Evolutionary conservation across 805 yeast genomes (phyloP), one percentile per base, ranked within the genome.

Genomic region (Candida caryicola): DNA sequence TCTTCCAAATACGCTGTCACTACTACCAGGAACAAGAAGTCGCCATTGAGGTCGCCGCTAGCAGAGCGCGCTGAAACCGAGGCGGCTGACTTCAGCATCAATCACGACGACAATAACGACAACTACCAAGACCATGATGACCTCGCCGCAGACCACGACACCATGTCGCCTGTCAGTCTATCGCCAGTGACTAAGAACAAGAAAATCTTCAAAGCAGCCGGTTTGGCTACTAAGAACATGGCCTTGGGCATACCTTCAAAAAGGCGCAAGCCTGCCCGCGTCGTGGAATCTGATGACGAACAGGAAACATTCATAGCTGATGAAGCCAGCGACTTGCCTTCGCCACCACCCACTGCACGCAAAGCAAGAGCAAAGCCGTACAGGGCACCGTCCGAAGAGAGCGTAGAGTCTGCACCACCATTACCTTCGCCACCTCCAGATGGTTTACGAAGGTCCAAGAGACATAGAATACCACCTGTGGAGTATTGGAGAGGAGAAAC

Each of bases 401-500:
- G 15, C 33, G 18, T 31, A n/a, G 28, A 27, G 16, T n/a, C 18
- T 12, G 17, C 42, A n/a, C 54, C 64, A 0, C 69, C 70, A 5
- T 56, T 66, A 21, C 74, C 73, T 2, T 64, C 71, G 3, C 73
- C 74, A 1, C 72, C 71, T 5, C 69, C 70, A 5, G 71, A 64
- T 39, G 76, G 79, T 0, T 51, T 76, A 2, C 68, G 95, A 45
- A 65, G 85, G 46, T 84, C 95, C 0, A 68, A 73, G 23, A 70
- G 96, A 50, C 74, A 77, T 0, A 74, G 76, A 44, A 72, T 84
- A 5, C 76, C 81, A 3, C 91, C 95, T 0, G 63, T 88, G 45
- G 90, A 87, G 2, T 85, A 73, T 55, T 88, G 96, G 96, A 76
- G 85, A 55, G 85, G 85, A 52, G 96, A 88, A 59, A 69, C 79